Evolutionary conservation across 768 basidiomycete genomes (phyloP).

Genomic region (Pseudohyphozyma bogoriensis): DNA sequence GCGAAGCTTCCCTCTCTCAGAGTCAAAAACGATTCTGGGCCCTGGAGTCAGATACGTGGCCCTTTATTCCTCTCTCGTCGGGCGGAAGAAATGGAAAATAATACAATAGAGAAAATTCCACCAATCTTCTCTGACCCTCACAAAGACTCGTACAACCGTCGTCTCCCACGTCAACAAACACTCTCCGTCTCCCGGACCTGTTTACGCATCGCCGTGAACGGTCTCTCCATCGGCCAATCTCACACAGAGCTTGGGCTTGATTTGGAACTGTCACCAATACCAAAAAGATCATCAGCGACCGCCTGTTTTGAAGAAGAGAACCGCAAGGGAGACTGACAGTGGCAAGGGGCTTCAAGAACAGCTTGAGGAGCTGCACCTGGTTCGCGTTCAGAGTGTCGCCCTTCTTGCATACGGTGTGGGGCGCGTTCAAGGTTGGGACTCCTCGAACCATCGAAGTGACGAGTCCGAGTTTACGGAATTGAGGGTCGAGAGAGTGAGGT

Average conservation of each 20-base stretch:
- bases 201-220: neutral
- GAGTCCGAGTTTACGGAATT: constrained; percentile 82
- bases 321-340: constrained; percentile 46
- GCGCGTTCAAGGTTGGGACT: constrained; percentile 61
- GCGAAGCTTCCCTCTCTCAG: no score
- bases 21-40: no score
- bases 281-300: neutral
- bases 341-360: constrained; percentile 82
- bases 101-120: no score
- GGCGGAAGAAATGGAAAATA: no score
- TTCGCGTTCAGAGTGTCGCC: constrained; percentile 71
- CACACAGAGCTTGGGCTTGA: constrained; percentile 24
- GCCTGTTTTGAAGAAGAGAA: neutral
- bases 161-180: no score
- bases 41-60: no score
- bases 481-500: constrained; percentile 95
- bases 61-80: no score
- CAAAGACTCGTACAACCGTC: no score
- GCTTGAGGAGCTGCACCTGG: constrained; percentile 84
- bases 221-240: constrained; percentile 19
- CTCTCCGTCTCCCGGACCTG: neutral
- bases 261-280: constrained; percentile 20
- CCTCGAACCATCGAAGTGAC: constrained; percentile 70
- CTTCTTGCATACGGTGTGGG: constrained; percentile 76
- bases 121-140: no score